Conservation (phyloP, 2,329 filamentous ascomycete species). For the Aspergillus sp. region DNA sequence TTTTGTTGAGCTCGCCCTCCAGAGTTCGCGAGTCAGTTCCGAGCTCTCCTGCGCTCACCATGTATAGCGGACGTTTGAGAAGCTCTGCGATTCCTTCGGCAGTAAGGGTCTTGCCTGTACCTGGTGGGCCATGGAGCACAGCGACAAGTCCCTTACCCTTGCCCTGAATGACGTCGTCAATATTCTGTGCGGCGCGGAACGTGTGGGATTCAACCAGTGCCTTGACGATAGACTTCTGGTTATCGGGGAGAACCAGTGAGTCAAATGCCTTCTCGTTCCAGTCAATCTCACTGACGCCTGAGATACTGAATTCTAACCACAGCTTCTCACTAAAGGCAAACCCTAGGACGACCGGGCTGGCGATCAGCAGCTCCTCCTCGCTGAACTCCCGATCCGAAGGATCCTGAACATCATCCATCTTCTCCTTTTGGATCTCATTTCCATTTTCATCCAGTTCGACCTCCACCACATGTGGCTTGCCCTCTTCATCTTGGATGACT, state of each 20-base stretch:
- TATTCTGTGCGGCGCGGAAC: slow-evolving; percentile 73
- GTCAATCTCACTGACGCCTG: slow-evolving; percentile 70
- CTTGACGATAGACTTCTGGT: slow-evolving; percentile 66
- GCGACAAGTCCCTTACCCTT: slow-evolving; percentile 82
- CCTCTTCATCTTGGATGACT: slow-evolving; percentile 50
- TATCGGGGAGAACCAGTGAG: slow-evolving; percentile 66
- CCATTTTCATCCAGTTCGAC: slow-evolving; percentile 54
- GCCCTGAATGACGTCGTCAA: slow-evolving; percentile 76
- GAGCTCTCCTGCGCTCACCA: slow-evolving; percentile 75
- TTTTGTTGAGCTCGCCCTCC: slow-evolving; percentile 73
- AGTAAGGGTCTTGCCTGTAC: slow-evolving; percentile 84
- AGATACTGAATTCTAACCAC: slow-evolving; percentile 84
- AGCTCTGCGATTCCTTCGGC: slow-evolving; percentile 82
- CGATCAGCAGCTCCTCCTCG: slow-evolving; percentile 78
- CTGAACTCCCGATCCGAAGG: slow-evolving; percentile 55
- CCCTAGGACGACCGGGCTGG: slow-evolving; percentile 78
- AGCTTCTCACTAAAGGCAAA: slow-evolving; percentile 85
- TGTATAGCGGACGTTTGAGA: slow-evolving; percentile 75
- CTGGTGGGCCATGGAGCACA: slow-evolving; percentile 79
- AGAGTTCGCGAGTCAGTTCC: slow-evolving; percentile 71
- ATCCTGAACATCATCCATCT: slow-evolving; percentile 46
- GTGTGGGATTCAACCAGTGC: slow-evolving; percentile 81
- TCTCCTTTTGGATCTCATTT: slow-evolving; percentile 51
- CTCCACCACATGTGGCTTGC: slow-evolving; percentile 48
- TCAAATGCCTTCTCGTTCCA: slow-evolving; percentile 83